Evolutionary conservation across 192 early-diverging fungal genomes (phyloP).

Genomic region (Endogone sp.): DNA sequence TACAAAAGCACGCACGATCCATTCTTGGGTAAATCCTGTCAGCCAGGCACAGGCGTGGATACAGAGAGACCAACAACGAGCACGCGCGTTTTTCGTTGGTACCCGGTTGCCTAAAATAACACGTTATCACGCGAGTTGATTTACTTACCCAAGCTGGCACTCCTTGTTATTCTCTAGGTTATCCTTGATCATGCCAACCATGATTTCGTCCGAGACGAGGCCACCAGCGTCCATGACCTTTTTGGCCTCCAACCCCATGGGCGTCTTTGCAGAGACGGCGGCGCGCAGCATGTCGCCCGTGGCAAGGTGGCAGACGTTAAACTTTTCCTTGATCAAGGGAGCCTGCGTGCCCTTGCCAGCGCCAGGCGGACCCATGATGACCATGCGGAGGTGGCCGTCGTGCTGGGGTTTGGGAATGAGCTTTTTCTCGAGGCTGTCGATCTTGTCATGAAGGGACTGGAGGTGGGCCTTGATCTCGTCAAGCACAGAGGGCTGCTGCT

Average conservation of each 20-base stretch:
- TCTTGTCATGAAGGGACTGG: slow-evolving; percentile 31
- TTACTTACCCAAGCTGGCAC: slow-evolving; percentile 87
- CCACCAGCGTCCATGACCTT: slow-evolving; percentile 99
- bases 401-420: slow-evolving; percentile 12
- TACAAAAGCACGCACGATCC: not conserved
- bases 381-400: slow-evolving; percentile 56
- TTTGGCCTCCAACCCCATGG: slow-evolving; percentile 94
- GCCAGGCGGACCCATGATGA: slow-evolving; percentile 92
- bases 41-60: too few relatives aligned
- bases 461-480: slow-evolving; percentile 43
- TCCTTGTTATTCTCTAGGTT: slow-evolving; percentile 92
- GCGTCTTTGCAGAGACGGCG: slow-evolving; percentile 87
- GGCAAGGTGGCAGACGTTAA: slow-evolving; percentile 96
- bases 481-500: slow-evolving; percentile 32
- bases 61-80: too few relatives aligned
- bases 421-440: slow-evolving; percentile 34
- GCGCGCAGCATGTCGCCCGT: slow-evolving; percentile 99
- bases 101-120: not conserved
- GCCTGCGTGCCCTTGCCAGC: slow-evolving; percentile 83
- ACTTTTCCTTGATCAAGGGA: slow-evolving; percentile 92
- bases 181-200: slow-evolving; percentile 95
- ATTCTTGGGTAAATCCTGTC: too few relatives aligned
- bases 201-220: slow-evolving; percentile 97
- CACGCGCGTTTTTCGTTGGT: not conserved
- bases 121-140: not conserved